Base-by-base conservation (phyloP, 1,284 basidiomycete species). In the Malassezia japonica region DNA sequence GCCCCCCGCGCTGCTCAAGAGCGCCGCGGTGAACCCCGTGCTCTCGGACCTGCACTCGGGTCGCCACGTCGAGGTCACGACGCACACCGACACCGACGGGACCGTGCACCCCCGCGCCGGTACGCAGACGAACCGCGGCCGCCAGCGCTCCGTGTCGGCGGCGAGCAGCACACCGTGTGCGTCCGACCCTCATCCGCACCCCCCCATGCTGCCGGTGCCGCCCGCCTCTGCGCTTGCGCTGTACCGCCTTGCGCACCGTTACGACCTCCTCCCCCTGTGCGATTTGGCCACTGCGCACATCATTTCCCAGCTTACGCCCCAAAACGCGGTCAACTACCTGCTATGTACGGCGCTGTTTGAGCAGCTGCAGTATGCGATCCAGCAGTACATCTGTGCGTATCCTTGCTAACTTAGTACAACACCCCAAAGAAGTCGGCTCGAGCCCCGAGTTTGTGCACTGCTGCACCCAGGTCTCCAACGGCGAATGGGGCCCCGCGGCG, bases 241-340 rank as follows among this genome's bases (percentile, higher is more conserved):
- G 61, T 90, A 86, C 74, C 81, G 84, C 63, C 78, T 87, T 13
- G 84, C 86, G 9, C 85, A 88, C 75, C 78, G 85, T 32, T 89
- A 88, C 70, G 76, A 77, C 8, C 81, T 88, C 74, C 79, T 80
- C 3, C 79, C 77, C 8, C 77, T 89, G 20, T 80, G 81, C 29
- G 67, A 77, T 10, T 77, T 87, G 7, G 83, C 86, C 2, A 74
- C 85, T 48, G 81, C 84, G 44, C 85, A 87, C 66, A 81, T 88
- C 61, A 78, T 88, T 74, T 77, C 78, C 4, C 83, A 81, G 2
- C 79, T 90, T 34, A 84, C 82, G 6, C 82, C 83, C 4, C 77
- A 79, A 53, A 79, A 79, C 7, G 82, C 84, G 55, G 86, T 87
- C 68, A 79, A 83, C 0, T 74, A 85, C 38, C 74, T 88, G 48